phyloP scores from a whole-genome alignment of 495 filamentous ascomycete species.

The Halenospora varia region DNA sequence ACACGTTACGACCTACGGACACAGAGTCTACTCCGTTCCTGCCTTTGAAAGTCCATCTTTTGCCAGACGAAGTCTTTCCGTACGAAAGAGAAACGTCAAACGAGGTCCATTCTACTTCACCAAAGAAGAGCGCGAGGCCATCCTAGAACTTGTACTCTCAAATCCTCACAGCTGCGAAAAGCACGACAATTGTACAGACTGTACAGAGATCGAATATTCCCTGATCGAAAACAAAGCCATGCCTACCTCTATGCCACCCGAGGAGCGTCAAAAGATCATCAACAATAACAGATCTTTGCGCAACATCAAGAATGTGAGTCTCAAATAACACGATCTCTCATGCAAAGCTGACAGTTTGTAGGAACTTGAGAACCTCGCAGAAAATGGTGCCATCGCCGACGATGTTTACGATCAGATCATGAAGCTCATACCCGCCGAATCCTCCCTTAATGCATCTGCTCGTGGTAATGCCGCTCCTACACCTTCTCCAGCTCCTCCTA shows the following conservation, averaged over 20 bases:
- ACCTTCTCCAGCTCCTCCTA: constrained; percentile 32
- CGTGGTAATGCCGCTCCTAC: constrained; percentile 32
- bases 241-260: constrained; percentile 18
- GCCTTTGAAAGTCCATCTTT: neutral
- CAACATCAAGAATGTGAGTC: constrained; percentile 73
- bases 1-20: constrained; percentile 10
- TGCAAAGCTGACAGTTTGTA: constrained; percentile 32
- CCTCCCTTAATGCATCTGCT: constrained; percentile 41
- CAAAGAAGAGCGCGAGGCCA: constrained; percentile 8
- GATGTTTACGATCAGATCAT: constrained; percentile 67
- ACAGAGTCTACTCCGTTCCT: constrained; percentile 8
- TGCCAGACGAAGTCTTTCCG: neutral
- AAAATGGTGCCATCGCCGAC: constrained; percentile 68
- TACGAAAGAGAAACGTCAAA: neutral
- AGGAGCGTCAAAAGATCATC: constrained; percentile 25
- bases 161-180: neutral
- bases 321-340: neutral
- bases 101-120: constrained; percentile 12
- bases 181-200: constrained; percentile 17
- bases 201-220: constrained; percentile 8
- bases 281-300: constrained; percentile 76
- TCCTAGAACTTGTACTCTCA: constrained; percentile 4
- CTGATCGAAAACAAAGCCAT: constrained; percentile 14
- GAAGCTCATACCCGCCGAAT: constrained; percentile 65
- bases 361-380: constrained; percentile 90